Evolutionary conservation across 1,284 basidiomycete genomes (phyloP).

Genomic region (Trichosporon faecale): DNA sequence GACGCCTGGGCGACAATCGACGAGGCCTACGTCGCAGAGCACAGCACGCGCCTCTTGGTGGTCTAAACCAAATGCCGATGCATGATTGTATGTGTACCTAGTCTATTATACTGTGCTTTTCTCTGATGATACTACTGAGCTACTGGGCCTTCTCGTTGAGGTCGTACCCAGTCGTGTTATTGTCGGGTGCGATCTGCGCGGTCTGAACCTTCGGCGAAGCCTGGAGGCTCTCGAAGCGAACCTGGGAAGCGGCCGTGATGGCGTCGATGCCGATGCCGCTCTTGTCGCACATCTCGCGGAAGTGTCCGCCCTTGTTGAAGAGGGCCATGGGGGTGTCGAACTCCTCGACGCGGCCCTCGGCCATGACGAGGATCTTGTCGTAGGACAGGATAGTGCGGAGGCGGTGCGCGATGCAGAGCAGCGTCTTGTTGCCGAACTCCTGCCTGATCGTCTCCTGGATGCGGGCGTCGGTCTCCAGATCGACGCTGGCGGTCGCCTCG

Average conservation of each 20-base stretch:
- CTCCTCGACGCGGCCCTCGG: conserved; percentile 66
- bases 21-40: too few relatives aligned
- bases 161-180: not conserved
- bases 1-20: too few relatives aligned
- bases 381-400: conserved; percentile 76
- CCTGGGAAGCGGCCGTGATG: conserved; percentile 45
- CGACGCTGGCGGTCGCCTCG: conserved; percentile 56
- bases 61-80: not conserved
- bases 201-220: not conserved
- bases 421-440: conserved; percentile 63
- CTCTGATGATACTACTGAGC: not conserved
- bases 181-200: not conserved
- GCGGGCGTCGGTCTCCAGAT: conserved; percentile 67
- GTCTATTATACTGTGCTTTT: not conserved
- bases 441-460: conserved; percentile 68
- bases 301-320: conserved; percentile 68
- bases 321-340: conserved; percentile 75
- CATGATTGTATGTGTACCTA: not conserved
- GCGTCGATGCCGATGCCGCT: conserved; percentile 67
- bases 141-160: not conserved
- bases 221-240: not conserved
- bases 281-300: conserved; percentile 71
- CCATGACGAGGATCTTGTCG: conserved; percentile 68
- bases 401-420: conserved; percentile 66
- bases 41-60: too few relatives aligned